These are phyloP conservation scores for Gossypium trilobum DNA, from an alignment of 441 rosid species.

Conservation along the genomic window DNA sequence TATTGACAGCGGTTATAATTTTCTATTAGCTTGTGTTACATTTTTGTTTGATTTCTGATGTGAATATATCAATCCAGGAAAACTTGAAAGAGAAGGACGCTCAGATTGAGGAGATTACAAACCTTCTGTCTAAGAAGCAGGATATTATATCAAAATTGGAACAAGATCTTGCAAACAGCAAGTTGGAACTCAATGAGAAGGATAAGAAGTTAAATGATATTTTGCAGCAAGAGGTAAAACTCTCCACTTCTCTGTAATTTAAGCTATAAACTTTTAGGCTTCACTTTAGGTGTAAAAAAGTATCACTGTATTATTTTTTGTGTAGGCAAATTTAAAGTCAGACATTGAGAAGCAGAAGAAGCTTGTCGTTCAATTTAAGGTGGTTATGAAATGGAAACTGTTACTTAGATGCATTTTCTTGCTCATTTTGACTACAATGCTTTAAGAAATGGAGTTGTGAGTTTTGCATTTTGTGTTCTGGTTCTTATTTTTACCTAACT, in stretches of 20 bases:
- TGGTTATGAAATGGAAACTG: constrained; percentile 14
- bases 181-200: constrained; percentile 51
- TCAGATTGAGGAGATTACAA: constrained; percentile 50
- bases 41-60: background rate
- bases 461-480: background rate
- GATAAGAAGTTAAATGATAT: constrained; percentile 56
- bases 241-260: background rate
- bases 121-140: constrained; percentile 43
- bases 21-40: background rate
- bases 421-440: background rate
- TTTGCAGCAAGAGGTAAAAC: constrained; percentile 56
- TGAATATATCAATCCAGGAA: constrained; percentile 33
- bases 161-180: constrained; percentile 58
- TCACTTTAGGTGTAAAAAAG: background rate
- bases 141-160: constrained; percentile 56
- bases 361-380: constrained; percentile 37
- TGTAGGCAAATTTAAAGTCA: constrained; percentile 44
- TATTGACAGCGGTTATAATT: background rate
- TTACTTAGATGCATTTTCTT: background rate
- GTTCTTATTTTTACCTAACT: background rate
- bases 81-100: constrained; percentile 55
- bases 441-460: background rate
- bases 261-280: background rate
- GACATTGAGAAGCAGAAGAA: constrained; percentile 57
- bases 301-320: constrained; percentile 10